Conservation (phyloP, 2,329 filamentous ascomycete species). For the Tympanopsis confertula region DNA sequence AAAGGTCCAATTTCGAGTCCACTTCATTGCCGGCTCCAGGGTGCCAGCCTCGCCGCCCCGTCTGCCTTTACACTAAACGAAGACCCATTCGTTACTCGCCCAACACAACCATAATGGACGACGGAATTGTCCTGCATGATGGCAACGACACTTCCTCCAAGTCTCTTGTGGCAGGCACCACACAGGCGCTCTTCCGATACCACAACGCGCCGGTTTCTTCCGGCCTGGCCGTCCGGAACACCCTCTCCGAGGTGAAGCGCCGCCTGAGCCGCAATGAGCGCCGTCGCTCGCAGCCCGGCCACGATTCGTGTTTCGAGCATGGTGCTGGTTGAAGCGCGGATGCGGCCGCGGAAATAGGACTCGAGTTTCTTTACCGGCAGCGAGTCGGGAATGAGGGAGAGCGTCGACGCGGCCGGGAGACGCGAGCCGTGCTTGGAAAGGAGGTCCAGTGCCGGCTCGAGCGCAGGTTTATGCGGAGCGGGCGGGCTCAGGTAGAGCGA, state of each 20-base stretch:
- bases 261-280: slow-evolving; percentile 67
- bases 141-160: slow-evolving; percentile 82
- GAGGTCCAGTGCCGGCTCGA: slow-evolving; percentile 70
- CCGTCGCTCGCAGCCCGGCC: slow-evolving; percentile 63
- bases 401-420: slow-evolving; percentile 73
- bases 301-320: slow-evolving; percentile 73
- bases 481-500: slow-evolving; percentile 80
- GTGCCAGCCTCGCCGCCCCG: slow-evolving; percentile 18
- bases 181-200: slow-evolving; percentile 83
- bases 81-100: slow-evolving; percentile 26
- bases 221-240: slow-evolving; percentile 32
- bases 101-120: slow-evolving; percentile 72
- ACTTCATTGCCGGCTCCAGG: slow-evolving; percentile 11
- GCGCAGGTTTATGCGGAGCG: slow-evolving; percentile 57
- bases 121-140: slow-evolving; percentile 76
- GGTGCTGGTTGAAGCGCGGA: slow-evolving; percentile 72
- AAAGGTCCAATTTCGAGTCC: slow-evolving; percentile 5
- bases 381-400: slow-evolving; percentile 72
- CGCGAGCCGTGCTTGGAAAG: slow-evolving; percentile 88
- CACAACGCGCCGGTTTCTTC: slow-evolving; percentile 56
- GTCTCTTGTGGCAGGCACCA: slow-evolving; percentile 81
- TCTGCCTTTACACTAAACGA: slow-evolving; percentile 17
- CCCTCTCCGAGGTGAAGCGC: slow-evolving; percentile 63
- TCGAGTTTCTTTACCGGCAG: slow-evolving; percentile 72
- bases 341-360: slow-evolving; percentile 83